Evolutionary conservation across 2,329 filamentous ascomycete species (phyloP), one percentile per base, ranked within the genome.

Genomic region (Ceratocystis cubensis): DNA sequence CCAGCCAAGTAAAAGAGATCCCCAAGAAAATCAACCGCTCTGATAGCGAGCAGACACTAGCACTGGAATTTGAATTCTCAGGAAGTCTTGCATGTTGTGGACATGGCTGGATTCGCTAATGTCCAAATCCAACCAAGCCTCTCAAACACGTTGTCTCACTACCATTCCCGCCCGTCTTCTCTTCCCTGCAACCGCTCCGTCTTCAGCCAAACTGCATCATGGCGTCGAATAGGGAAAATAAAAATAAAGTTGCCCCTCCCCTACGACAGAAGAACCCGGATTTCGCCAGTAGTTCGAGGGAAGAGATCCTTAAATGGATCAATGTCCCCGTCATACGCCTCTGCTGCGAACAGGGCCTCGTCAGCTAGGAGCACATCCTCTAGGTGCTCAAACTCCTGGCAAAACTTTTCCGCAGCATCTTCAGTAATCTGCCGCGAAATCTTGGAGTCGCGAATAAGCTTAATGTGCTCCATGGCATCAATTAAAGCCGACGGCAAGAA

Each of bases 401-500:
- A 96, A 76, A 99, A 99, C 65, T 79, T 81, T 71, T 90, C 86
- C 0, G 91, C 89, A 0, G 92, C 93, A 70, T 88, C 84, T 71
- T 95, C 89, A 0, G 90, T 94, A 62, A 96, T 83, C 61, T 86
- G 80, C 61, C 89, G 84, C 15, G 88, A 87, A 67, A 96, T 77
- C 10, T 80, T 81, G 0, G 88, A 83, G 71, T 89, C 88, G 69
- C 88, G 85, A 1, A 99, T 77, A 53, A 84, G 79, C 70, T 87
- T 87, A 30, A 97, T 75, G 68, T 91, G 89, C 63, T 94, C 88
- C 71, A 89, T 85, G 2, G 92, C 92, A 73, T 99, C 94, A 80
- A 96, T 93, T 37, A 96, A 81, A 2, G 93, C 94, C 1, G 91
- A 95, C 0, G 94, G 92, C 28, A 99, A 79, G 76, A 97, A 99